Percentiles rank a stretch among this genome's conserved stretches.
phyloP scores from a whole-genome alignment of 768 basidiomycete species.

The Boletus vinaceobasis region DNA sequence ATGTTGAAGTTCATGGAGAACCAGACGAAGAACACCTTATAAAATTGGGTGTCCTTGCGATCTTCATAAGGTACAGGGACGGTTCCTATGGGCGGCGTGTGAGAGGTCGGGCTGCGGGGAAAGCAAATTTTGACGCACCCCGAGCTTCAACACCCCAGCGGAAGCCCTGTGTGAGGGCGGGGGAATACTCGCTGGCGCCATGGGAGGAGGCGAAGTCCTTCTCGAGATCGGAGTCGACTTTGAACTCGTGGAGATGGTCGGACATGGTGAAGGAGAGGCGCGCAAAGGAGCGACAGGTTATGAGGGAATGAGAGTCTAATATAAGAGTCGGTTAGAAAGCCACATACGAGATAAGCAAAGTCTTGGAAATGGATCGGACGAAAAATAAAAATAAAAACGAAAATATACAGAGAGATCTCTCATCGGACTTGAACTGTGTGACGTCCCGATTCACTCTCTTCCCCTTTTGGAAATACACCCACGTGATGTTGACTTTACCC shows the following conservation, averaged over 20 bases:
- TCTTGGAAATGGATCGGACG: background rate
- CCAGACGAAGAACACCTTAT: conserved; percentile 71
- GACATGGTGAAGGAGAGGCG: conserved; percentile 21
- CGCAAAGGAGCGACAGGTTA: conserved; percentile 4
- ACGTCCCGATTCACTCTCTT: background rate
- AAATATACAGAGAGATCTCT: background rate
- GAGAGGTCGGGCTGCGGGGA: background rate
- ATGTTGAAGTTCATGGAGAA: conserved; percentile 70
- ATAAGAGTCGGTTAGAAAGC: conserved; percentile 2
- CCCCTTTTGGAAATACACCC: conserved; percentile 1
- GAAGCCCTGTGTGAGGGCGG: conserved; percentile 16
- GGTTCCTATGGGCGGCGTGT: conserved; percentile 37
- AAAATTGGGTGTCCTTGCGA: conserved; percentile 54
- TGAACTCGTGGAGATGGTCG: conserved; percentile 17
- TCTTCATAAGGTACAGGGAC: conserved; percentile 48
- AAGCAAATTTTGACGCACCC: conserved; percentile 10
- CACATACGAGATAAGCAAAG: conserved; percentile 3
- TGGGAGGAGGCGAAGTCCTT: conserved; percentile 26
- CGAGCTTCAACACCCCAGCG: conserved; percentile 34
- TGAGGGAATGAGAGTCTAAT: conserved; percentile 5
- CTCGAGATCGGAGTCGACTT: conserved; percentile 25
- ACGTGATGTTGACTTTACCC: conserved; percentile 12
- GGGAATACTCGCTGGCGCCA: background rate
- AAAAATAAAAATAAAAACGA: background rate
- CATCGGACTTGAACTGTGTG: background rate